Evolutionary conservation across 1,284 basidiomycete genomes (phyloP).

Genomic region (Ganoderma meredithae): DNA sequence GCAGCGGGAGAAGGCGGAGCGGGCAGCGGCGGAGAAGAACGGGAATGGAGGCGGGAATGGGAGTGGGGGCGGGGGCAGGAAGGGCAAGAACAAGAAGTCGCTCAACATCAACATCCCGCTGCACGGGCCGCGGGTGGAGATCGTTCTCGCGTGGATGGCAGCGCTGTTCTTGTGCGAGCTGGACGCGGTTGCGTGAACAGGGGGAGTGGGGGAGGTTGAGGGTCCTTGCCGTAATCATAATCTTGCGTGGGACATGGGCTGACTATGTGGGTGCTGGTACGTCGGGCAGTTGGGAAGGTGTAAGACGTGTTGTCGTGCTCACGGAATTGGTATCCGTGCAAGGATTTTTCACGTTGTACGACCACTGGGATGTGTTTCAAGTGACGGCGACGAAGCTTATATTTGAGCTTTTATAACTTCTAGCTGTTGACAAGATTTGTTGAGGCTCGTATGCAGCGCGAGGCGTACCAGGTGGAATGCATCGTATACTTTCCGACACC

Average conservation of each 20-base stretch:
- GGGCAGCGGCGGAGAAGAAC: conserved; percentile 56
- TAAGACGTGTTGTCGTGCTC: background rate
- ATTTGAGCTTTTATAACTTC: no score
- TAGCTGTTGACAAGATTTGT: no score
- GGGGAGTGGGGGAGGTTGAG: background rate
- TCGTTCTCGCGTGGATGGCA: conserved; percentile 81
- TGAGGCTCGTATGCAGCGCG: no score
- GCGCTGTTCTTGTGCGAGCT: conserved; percentile 78
- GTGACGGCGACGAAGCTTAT: no score
- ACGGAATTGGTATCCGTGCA: background rate
- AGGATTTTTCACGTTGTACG: background rate
- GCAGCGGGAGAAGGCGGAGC: conserved; percentile 61
- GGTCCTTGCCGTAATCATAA: background rate
- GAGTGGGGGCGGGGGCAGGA: conserved; percentile 33
- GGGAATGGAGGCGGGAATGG: background rate
- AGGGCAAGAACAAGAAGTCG: conserved; percentile 57
- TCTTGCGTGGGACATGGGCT: no score
- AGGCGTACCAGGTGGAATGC: no score
- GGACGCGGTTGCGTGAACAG: conserved; percentile 52
- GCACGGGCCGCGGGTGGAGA: conserved; percentile 83
- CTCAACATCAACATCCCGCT: conserved; percentile 79
- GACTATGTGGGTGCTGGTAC: background rate
- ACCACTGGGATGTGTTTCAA: background rate
- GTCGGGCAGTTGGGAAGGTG: background rate
- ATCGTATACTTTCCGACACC: no score